A percentile compares a stretch with the other conserved stretches of the same genome.
Evolutionary conservation across 257 asterid species (phyloP).

Genomic region (Forsythia suspensa): DNA sequence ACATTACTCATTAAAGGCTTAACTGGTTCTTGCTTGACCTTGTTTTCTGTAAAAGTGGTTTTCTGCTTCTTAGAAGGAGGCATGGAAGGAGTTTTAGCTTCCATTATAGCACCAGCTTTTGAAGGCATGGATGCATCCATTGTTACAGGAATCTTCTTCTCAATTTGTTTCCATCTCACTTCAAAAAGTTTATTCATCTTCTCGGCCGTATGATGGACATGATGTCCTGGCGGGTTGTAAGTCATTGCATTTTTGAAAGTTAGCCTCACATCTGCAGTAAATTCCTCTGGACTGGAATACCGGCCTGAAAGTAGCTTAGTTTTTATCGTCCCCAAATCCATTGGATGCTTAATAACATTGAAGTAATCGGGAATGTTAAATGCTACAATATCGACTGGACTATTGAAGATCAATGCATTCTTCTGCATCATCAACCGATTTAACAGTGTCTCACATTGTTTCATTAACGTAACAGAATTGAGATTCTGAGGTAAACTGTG

Average conservation of each 20-base stretch:
- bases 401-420: conserved; percentile 59
- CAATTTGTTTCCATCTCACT: conserved; percentile 69
- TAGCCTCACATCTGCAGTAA: conserved; percentile 80
- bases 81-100: conserved; percentile 43
- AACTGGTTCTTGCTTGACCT: conserved; percentile 41
- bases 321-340: conserved; percentile 85
- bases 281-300: conserved; percentile 57
- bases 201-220: conserved; percentile 64
- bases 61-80: conserved; percentile 66
- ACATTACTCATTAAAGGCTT: conserved; percentile 54
- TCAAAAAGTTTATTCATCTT: conserved; percentile 55
- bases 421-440: conserved; percentile 55
- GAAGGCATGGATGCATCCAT: conserved; percentile 42
- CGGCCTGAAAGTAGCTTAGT: conserved; percentile 50
- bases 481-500: conserved; percentile 34
- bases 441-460: conserved; percentile 67
- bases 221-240: conserved; percentile 65
- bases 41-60: conserved; percentile 36
- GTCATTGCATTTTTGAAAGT: conserved; percentile 76
- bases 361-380: conserved; percentile 73
- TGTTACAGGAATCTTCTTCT: conserved; percentile 52
- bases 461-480: conserved; percentile 47
- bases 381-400: conserved; percentile 70
- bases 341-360: conserved; percentile 73
- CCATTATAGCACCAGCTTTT: conserved; percentile 41